Evolutionary conservation across 192 early-diverging fungal species (phyloP).

Genomic region (Lobosporangium transversale): DNA sequence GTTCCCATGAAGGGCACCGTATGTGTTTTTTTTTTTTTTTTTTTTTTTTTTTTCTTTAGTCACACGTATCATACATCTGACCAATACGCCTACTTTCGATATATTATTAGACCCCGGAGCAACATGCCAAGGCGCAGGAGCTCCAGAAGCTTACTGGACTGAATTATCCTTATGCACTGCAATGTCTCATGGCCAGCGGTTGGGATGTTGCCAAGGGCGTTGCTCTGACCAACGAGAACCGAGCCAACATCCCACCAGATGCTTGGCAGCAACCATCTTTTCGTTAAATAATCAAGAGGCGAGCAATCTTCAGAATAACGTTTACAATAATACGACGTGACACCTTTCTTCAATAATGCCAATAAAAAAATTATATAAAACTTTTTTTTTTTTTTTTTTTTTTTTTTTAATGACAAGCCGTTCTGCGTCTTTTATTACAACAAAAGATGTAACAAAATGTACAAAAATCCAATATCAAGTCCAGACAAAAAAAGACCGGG

Average conservation of each 20-base stretch:
- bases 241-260: conserved; percentile 8
- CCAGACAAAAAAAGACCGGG: neutral
- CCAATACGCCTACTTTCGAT: neutral
- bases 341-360: too few species aligned
- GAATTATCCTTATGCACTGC: conserved; percentile 36
- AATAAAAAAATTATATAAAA: too few species aligned
- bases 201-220: conserved; percentile 39
- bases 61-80: neutral
- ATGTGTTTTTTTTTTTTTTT: neutral
- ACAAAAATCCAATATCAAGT: too few species aligned
- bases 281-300: neutral
- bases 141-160: conserved; percentile 34
- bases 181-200: conserved; percentile 31
- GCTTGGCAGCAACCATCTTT: conserved; percentile 18
- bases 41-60: neutral
- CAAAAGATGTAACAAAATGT: neutral
- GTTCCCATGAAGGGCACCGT: conserved; percentile 11
- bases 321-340: too few species aligned
- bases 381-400: neutral
- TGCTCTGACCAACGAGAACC: conserved; percentile 17
- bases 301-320: neutral
- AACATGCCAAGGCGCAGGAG: conserved; percentile 40
- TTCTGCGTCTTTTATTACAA: conserved; percentile 1
- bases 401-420: conserved; percentile 4
- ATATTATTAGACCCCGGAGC: conserved; percentile 36